phyloP scores from a whole-genome alignment of 805 yeast genomes.

The Pichia insulana region DNA sequence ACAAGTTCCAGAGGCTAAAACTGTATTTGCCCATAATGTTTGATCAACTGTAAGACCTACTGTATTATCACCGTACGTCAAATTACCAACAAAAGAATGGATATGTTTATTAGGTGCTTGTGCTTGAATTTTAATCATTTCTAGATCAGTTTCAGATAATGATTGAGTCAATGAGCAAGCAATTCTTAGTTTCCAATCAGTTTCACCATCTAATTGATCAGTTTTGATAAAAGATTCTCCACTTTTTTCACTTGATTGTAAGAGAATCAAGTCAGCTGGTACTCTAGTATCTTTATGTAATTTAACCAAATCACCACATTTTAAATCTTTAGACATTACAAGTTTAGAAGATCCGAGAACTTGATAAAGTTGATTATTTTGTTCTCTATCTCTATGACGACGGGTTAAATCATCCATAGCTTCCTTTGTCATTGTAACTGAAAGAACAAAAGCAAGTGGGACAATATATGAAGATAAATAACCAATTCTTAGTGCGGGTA shows the following conservation, averaged over 20 bases:
- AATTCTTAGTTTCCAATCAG: slow-evolving; percentile 93
- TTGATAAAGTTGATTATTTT: slow-evolving; percentile 76
- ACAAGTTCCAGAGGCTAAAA: slow-evolving; percentile 87
- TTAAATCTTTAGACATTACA: slow-evolving; percentile 52
- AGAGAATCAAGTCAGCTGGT: slow-evolving; percentile 86
- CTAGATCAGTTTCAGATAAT: slow-evolving; percentile 38
- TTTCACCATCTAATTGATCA: slow-evolving; percentile 97
- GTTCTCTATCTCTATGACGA: slow-evolving; percentile 81
- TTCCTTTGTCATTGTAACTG: slow-evolving; percentile 92
- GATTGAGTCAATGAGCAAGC: slow-evolving; percentile 70
- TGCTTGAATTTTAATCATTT: slow-evolving; percentile 51
- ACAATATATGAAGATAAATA: slow-evolving; percentile 87
- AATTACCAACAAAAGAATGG: slow-evolving; percentile 70
- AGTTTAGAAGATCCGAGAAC: slow-evolving; percentile 41
- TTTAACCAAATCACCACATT: slow-evolving; percentile 79
- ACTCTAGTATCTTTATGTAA: slow-evolving; percentile 75
- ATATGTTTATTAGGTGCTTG: slow-evolving; percentile 81
- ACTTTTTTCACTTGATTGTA: slow-evolving; percentile 70
- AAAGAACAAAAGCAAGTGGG: slow-evolving; percentile 85
- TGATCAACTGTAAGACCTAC: slow-evolving; percentile 76
- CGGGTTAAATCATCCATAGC: slow-evolving; percentile 91
- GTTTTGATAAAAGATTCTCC: slow-evolving; percentile 94
- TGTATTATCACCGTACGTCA: slow-evolving; percentile 49
- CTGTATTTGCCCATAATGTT: slow-evolving; percentile 97
- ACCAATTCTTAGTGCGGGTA: slow-evolving; percentile 87